Conservation (phyloP, 805 yeast species). For the Spathaspora hagerdaliae region DNA sequence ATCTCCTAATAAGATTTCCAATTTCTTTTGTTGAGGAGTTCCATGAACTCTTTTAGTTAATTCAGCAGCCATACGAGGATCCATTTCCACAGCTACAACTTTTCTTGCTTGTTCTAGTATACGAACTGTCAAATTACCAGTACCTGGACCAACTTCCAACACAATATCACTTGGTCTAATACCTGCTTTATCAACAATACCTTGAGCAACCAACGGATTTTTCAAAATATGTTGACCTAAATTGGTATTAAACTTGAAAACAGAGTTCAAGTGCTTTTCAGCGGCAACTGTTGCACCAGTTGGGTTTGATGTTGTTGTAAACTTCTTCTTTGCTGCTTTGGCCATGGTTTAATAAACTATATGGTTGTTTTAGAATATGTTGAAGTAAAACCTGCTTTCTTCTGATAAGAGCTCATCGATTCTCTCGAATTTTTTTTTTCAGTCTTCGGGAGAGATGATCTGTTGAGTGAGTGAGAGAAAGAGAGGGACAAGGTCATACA, state of each 20-base stretch:
- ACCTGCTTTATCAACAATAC: conserved; percentile 94
- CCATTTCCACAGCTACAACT: conserved; percentile 97
- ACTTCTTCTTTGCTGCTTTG: conserved; percentile 63
- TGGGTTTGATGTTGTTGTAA: conserved; percentile 42
- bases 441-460: no score
- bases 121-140: conserved; percentile 93
- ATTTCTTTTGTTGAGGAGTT: conserved; percentile 86
- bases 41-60: conserved; percentile 96
- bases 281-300: conserved; percentile 61
- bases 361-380: no score
- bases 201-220: conserved; percentile 95
- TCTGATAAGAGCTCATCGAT: no score
- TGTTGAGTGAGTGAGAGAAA: no score
- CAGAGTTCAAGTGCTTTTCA: conserved; percentile 69
- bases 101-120: conserved; percentile 89
- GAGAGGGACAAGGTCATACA: no score
- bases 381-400: no score
- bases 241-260: conserved; percentile 94
- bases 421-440: no score
- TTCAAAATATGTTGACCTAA: conserved; percentile 96
- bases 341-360: conserved; percentile 38
- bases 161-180: conserved; percentile 91
- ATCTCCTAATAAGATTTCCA: conserved; percentile 91
- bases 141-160: conserved; percentile 98
- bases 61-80: conserved; percentile 99